Evolutionary conservation across 495 filamentous ascomycete species (phyloP), one percentile per base, ranked within the genome.

Genomic region (Daldinia loculata): DNA sequence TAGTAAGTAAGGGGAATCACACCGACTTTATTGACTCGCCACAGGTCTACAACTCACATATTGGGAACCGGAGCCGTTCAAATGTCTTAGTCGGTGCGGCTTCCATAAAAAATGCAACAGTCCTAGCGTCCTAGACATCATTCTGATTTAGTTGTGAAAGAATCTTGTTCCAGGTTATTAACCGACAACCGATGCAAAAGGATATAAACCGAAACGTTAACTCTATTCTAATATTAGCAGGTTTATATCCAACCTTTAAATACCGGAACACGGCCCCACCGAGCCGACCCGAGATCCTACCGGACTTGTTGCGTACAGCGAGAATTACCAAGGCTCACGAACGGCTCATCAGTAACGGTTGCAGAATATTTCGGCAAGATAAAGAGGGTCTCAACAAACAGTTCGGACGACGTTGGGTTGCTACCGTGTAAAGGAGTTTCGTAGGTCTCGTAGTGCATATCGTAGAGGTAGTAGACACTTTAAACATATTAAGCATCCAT

Each of bases 251-350:
- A 61, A 68, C 38, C 29, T 57, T 65, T 48, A 50, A 52, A 69
- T 48, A n/a, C 70, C 66, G 51, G 65, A 62, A 41, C 39, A 66
- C 30, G 56, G 70, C 17, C 48, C 61, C 38, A 63, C n/a, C 34
- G 39, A 57, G 61, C 70, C 70, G 70, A 26, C 66, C 70, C 70
- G 70, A 73, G 65, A 69, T 43, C 70, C 70, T 73, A 32, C 24
- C 22, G 7, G 11, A 6, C 58, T 43, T 14, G 32, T 53, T 34
- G 4, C 14, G n/a, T 17, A 29, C 3, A 50, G 9, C n/a, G 0
- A 36, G 12, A 36, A 14, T 36, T 14, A 36, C 52, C 6, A 32
- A 34, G 32, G 22, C 2, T 5, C 51, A 30, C 15, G 14, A 30
- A 30, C 51, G 3, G 53, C 7, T 34, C 8, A 17, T 36, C 30